These are phyloP conservation scores for Ascochyta fabae DNA, from an alignment of 2,329 filamentous ascomycete genomes.

Conservation along the genomic window DNA sequence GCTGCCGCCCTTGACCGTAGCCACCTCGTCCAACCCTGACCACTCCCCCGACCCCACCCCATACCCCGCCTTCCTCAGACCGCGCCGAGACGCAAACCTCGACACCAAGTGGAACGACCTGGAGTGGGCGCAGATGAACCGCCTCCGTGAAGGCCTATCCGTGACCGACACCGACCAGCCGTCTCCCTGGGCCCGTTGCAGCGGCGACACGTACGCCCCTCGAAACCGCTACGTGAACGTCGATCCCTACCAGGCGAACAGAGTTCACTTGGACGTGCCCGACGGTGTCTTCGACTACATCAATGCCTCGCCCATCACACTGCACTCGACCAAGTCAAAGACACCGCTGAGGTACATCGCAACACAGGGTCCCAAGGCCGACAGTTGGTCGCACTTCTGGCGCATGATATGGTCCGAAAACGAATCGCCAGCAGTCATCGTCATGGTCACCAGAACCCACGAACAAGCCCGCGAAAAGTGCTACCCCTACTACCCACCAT, in stretches of 20 bases:
- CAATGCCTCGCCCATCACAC: conserved; percentile 57
- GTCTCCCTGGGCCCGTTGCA: conserved; percentile 64
- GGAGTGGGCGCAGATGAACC: conserved; percentile 65
- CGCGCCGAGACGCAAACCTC: conserved; percentile 56
- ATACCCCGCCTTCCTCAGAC: conserved; percentile 59
- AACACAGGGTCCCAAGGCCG: conserved; percentile 81
- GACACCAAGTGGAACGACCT: conserved; percentile 66
- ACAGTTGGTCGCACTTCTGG: conserved; percentile 84
- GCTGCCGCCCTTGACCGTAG: conserved; percentile 14
- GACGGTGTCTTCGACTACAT: conserved; percentile 64
- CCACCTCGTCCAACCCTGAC: conserved; percentile 17
- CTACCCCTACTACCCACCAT: conserved; percentile 80
- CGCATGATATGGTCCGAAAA: conserved; percentile 91
- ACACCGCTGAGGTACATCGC: conserved; percentile 75
- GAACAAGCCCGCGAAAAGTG: conserved; percentile 84
- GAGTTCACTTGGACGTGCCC: conserved; percentile 80
- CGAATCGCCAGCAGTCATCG: conserved; percentile 74
- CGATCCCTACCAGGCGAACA: conserved; percentile 85
- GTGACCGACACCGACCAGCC: conserved; percentile 52
- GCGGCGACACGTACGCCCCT: conserved; percentile 60
- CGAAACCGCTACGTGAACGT: conserved; percentile 91
- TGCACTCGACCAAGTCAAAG: conserved; percentile 50
- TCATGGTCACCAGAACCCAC: conserved; percentile 92
- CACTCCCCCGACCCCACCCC: conserved; percentile 14
- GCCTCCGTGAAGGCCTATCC: conserved; percentile 55